Conservation (phyloP, 768 basidiomycete genomes). For the Zangia roseola region DNA sequence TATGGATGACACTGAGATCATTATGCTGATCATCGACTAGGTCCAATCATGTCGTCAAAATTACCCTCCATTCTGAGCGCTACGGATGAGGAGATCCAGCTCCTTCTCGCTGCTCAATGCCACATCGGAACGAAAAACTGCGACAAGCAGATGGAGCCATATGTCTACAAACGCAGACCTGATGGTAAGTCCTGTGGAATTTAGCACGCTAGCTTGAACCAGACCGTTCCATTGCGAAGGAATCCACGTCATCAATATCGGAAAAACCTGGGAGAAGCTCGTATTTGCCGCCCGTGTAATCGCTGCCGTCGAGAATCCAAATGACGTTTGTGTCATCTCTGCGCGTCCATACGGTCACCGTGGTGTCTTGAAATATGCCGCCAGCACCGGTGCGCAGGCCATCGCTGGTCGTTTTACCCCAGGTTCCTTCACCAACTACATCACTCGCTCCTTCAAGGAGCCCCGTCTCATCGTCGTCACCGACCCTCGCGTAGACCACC, state of each 20-base stretch:
- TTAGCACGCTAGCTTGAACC: constrained; percentile 11
- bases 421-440: constrained; percentile 99
- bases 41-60: constrained; percentile 71
- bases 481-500: constrained; percentile 99
- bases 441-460: constrained; percentile 99
- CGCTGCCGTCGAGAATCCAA: constrained; percentile 96
- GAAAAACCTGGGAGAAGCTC: constrained; percentile 99
- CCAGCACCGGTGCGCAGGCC: constrained; percentile 97
- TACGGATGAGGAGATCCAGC: constrained; percentile 96
- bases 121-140: constrained; percentile 99
- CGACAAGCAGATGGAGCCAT: constrained; percentile 98
- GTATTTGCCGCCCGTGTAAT: constrained; percentile 97
- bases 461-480: constrained; percentile 97
- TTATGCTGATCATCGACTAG: constrained; percentile 31
- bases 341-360: constrained; percentile 99
- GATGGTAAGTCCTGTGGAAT: constrained; percentile 67
- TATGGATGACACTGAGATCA: constrained; percentile 28
- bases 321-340: constrained; percentile 97
- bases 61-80: constrained; percentile 90
- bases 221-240: constrained; percentile 46
- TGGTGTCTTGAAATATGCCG: constrained; percentile 97
- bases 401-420: constrained; percentile 99
- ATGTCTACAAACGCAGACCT: constrained; percentile 94
- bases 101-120: constrained; percentile 91
- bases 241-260: constrained; percentile 95